Evolutionary conservation across 345 rosid genomes (phyloP), one percentile per base, ranked within the genome.

Genomic region (Microthlaspi erraticum): DNA sequence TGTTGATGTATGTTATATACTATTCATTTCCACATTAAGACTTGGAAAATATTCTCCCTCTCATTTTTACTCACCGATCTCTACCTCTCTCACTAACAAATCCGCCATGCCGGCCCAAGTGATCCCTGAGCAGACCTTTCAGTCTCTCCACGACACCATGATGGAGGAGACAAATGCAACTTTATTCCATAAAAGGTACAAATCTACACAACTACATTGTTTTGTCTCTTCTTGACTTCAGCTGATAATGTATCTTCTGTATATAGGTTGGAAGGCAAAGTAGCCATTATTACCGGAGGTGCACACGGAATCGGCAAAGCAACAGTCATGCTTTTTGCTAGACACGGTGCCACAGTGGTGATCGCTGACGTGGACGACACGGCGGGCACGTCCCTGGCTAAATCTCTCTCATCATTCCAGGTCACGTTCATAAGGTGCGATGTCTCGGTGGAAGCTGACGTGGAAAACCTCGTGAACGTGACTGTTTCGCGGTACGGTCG

Each of bases 291-390:
- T 14, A 93, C 98, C 1, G 98, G 97, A 9, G 96, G 97, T 0
- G 96, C 91, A 0, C 80, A 83, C 11, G 98, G 98, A 9, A 93
- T 93, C 8, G 97, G 97, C 34, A 93, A 87, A 75, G 90, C 88
- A 1, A 83, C 93, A 0, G 93, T 76, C 12, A 77, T 74, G 41
- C 73, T 93, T 8, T 93, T 93, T 6, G 79, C 83, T 1, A 78
- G 77, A 58, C 93, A 90, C 11, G 97, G 98, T 5, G 97, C 98
- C 19, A 88, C 73, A 45, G 95, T 90, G 0, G 85, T 90, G 2
- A 82, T 93, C 0, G 98, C 89, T 1, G 98, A 93, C 55, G 75
- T 93, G 17, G 88, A 93, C 18, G 86, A 84, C 31, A 56, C 54
- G 0, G 78, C 77, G 0, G 93, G 98, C 17, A 60, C 68, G 2